These are phyloP conservation scores for Solanum arcanum DNA, from an alignment of 257 asterid genomes.

Conservation along the genomic window DNA sequence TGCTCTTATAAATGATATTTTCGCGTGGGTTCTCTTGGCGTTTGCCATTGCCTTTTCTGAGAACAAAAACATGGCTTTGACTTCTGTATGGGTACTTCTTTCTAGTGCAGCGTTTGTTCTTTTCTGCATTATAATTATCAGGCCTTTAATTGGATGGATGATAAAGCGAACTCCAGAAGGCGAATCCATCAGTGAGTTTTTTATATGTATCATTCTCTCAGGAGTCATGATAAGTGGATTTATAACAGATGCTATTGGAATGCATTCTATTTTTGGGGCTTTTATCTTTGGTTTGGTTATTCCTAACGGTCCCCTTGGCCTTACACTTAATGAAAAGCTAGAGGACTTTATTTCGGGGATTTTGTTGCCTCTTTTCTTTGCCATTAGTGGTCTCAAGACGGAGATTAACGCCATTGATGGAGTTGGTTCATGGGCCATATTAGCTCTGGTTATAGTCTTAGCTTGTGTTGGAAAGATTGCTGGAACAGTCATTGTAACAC, in stretches of 20 bases:
- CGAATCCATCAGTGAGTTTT: not conserved
- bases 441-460: not conserved
- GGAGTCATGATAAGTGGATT: conserved; percentile 5
- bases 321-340: not conserved
- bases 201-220: not conserved
- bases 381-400: not conserved
- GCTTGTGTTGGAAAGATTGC: not conserved
- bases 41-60: not conserved
- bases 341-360: conserved; percentile 4
- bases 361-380: conserved; percentile 2
- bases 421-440: not conserved
- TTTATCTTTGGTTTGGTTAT: not conserved
- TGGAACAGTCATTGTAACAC: not conserved
- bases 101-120: not conserved
- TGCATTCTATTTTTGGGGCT: conserved; percentile 5
- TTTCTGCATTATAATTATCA: not conserved
- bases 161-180: conserved; percentile 1
- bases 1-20: not conserved
- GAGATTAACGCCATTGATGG: not conserved
- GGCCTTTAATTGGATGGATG: conserved; percentile 3
- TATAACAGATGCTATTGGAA: not conserved
- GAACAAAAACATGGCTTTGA: not conserved
- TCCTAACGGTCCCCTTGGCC: not conserved
- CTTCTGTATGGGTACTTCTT: not conserved
- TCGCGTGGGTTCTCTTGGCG: not conserved